Evolutionary conservation across 164 flowering plant genomes (phyloP), one percentile per base, ranked within the genome.

Genomic region (Taxillus chinensis): DNA sequence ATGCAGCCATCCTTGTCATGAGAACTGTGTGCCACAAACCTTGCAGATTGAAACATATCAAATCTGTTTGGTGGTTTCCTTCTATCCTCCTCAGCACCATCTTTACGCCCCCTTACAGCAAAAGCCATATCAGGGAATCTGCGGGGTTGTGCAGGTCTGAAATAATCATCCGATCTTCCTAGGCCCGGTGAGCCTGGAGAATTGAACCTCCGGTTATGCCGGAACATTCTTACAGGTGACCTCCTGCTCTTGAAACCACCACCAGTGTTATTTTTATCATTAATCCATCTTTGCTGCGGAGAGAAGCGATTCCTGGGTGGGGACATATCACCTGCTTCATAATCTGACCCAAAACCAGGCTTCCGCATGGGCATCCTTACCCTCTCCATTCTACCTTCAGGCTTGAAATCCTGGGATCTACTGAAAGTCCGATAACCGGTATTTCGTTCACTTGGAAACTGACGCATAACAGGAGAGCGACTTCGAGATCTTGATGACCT

Each of bases 291-390:
- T 1, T 56, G 72, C 54, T 65, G 74, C 17, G 73, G 68, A 12
- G 68, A 60, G 54, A 71, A 61, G 8, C 71, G 70, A 41, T 37
- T 62, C 39, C 71, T 60, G 8, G 73, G 64, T 17, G 70, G 73
- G 4, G 75, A 65, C 42, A 71, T 6, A 45, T 60, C 68, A 9
- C 49, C 73, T 42, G 43, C 62, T 41, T 64, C 78, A 46, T 55
- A 59, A 12, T 70, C 73, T 17, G 65, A 38, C 2, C 56, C 54
- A 51, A 75, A 69, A 49, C 61, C 54, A 42, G 70, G 73, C 48
- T 69, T 72, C 64, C 59, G 64, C 62, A 75, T 67, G 13, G 75
- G 75, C 46, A 61, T n/a, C 48, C 75, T 75, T 48, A 40, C 60
- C 45, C 75, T 66, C 15, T 72, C 70, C 66, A 67, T 62, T 53